Percentiles rank a stretch among this genome's conserved stretches.
Conservation (phyloP, 78 protist species). For the Polysphondylium violaceum region DNA sequence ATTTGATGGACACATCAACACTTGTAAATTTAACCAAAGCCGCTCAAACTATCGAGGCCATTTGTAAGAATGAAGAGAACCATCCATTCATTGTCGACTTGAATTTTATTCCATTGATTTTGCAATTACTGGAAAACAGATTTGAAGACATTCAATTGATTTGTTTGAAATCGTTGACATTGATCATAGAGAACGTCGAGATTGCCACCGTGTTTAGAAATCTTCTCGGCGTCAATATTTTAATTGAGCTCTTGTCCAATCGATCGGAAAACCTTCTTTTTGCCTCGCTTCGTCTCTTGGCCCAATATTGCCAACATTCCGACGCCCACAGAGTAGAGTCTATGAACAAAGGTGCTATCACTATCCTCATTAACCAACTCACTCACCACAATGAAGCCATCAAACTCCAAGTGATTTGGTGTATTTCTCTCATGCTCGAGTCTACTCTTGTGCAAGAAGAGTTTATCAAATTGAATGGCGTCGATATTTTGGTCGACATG, state of each 20-base stretch:
- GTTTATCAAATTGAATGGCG: slow-evolving; percentile 54
- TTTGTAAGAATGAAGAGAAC: slow-evolving; percentile 45
- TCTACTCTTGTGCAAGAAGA: slow-evolving; percentile 35
- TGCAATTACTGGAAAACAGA: slow-evolving; percentile 13
- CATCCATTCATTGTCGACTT: not conserved
- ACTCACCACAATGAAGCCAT: slow-evolving; percentile 26
- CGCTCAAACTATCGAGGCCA: slow-evolving; percentile 21
- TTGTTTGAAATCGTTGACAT: slow-evolving; percentile 1
- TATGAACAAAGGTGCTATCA: slow-evolving; percentile 42
- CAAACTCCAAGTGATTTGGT: slow-evolving; percentile 55
- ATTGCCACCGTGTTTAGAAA: slow-evolving; percentile 14
- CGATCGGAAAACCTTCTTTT: slow-evolving; percentile 41
- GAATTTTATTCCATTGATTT: slow-evolving; percentile 30
- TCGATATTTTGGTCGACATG: slow-evolving; percentile 47
- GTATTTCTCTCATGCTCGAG: slow-evolving; percentile 35
- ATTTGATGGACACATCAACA: slow-evolving; percentile 15
- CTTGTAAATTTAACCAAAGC: slow-evolving; percentile 27
- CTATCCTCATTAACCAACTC: slow-evolving; percentile 8
- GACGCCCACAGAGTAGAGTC: slow-evolving; percentile 17
- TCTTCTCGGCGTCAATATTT: slow-evolving; percentile 40
- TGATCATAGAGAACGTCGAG: not conserved
- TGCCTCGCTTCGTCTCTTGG: slow-evolving; percentile 2
- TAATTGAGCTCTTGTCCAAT: not conserved
- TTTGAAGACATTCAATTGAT: slow-evolving; percentile 34
- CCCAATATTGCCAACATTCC: not conserved